phyloP scores from a whole-genome alignment of 805 yeast genomes.

The Candida lessepsii region DNA sequence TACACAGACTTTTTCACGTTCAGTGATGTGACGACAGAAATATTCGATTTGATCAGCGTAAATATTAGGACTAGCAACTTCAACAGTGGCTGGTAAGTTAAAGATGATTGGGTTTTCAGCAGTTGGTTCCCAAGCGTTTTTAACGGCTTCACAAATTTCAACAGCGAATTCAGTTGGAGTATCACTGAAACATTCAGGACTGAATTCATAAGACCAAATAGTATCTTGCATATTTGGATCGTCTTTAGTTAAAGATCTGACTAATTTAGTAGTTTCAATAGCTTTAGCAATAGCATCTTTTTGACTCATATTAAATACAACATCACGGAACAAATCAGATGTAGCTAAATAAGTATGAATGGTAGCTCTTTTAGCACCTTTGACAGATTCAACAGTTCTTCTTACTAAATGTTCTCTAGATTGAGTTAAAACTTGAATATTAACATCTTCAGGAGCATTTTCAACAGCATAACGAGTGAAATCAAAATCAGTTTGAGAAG shows the following conservation, averaged over 20 bases:
- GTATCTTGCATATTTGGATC: slow-evolving; percentile 66
- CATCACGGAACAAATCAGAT: slow-evolving; percentile 70
- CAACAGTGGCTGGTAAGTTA: slow-evolving; percentile 80
- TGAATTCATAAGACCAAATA: slow-evolving; percentile 69
- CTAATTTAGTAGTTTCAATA: slow-evolving; percentile 66
- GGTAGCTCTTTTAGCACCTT: slow-evolving; percentile 71
- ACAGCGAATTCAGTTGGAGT: slow-evolving; percentile 73
- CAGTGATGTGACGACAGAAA: slow-evolving; percentile 63
- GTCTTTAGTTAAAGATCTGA: slow-evolving; percentile 69
- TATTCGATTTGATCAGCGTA: slow-evolving; percentile 82
- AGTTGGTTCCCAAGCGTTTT: slow-evolving; percentile 78
- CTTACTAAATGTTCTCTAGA: slow-evolving; percentile 72
- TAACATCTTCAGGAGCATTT: slow-evolving; percentile 72
- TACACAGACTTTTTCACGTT: slow-evolving; percentile 68
- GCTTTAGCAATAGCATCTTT: slow-evolving; percentile 69
- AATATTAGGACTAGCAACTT: slow-evolving; percentile 70
- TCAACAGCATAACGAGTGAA: slow-evolving; percentile 79
- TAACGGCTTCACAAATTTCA: slow-evolving; percentile 77
- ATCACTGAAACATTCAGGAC: slow-evolving; percentile 77
- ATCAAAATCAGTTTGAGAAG: slow-evolving; percentile 80
- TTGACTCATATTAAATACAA: slow-evolving; percentile 70
- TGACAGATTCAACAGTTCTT: slow-evolving; percentile 70
- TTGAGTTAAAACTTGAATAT: slow-evolving; percentile 71
- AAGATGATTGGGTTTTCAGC: slow-evolving; percentile 70
- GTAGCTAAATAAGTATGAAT: slow-evolving; percentile 76